Conservation (phyloP, 2,329 filamentous ascomycete species). For the Cercospora berteroae region DNA sequence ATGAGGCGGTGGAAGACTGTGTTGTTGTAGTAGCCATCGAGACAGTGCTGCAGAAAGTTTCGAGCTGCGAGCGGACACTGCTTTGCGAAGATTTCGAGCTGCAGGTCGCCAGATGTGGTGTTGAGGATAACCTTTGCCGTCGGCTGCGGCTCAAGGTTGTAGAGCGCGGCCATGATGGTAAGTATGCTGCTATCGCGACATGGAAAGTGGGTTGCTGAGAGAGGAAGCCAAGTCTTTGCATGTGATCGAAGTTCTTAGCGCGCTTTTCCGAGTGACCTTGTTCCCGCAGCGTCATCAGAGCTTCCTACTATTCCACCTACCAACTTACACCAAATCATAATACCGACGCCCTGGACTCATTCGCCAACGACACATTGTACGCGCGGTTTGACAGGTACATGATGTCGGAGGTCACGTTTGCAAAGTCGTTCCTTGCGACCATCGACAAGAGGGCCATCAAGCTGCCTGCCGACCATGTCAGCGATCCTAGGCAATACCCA, state of each 20-base stretch:
- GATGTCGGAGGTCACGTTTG: slow-evolving; percentile 55
- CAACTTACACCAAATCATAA: not conserved
- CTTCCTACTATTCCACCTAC: not conserved
- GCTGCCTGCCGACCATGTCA: slow-evolving; percentile 84
- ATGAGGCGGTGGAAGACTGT: slow-evolving; percentile 93
- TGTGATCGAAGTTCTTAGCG: slow-evolving; percentile 13
- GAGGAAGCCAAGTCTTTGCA: slow-evolving; percentile 6
- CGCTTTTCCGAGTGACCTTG: not conserved
- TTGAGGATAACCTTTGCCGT: slow-evolving; percentile 89
- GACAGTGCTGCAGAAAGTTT: slow-evolving; percentile 91
- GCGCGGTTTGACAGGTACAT: slow-evolving; percentile 62
- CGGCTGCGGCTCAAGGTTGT: slow-evolving; percentile 91
- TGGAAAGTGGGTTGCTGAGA: not conserved
- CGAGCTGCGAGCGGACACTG: slow-evolving; percentile 88
- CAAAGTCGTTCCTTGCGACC: slow-evolving; percentile 75
- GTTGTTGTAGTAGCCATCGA: slow-evolving; percentile 92
- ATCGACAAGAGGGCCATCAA: slow-evolving; percentile 78
- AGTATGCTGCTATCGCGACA: slow-evolving; percentile 6
- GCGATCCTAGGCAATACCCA: slow-evolving; percentile 77
- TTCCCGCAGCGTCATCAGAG: slow-evolving; percentile 2
- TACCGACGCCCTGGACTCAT: slow-evolving; percentile 6
- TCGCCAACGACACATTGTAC: slow-evolving; percentile 28
- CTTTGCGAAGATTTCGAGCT: slow-evolving; percentile 90
- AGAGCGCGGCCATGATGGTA: slow-evolving; percentile 74
- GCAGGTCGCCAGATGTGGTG: slow-evolving; percentile 84